A percentile compares a stretch with the other conserved stretches of the same genome.
phyloP scores from a whole-genome alignment of 2,329 filamentous ascomycete genomes.

The Trichoderma guizhouense region DNA sequence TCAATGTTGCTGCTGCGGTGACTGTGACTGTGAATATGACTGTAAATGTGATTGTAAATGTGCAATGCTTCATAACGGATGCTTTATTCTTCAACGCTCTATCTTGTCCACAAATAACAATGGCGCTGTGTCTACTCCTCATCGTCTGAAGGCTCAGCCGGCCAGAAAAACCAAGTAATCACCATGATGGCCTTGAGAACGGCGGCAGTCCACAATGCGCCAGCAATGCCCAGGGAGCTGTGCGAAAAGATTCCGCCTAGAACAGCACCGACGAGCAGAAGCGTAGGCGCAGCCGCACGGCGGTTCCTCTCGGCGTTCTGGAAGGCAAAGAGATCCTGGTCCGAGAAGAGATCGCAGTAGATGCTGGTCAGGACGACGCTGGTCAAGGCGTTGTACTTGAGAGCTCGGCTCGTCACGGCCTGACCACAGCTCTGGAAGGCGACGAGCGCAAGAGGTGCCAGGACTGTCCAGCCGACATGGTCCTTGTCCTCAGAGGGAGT shows the following conservation, averaged over 20 bases:
- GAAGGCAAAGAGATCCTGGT: conserved; percentile 47
- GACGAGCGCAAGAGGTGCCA: conserved; percentile 65
- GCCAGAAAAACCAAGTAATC: conserved; percentile 60
- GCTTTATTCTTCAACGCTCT: neutral
- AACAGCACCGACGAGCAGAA: conserved; percentile 50
- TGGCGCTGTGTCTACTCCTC: conserved; percentile 14
- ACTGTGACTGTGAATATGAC: neutral
- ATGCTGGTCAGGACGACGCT: conserved; percentile 78
- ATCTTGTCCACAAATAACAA: neutral
- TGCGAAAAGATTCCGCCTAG: conserved; percentile 49
- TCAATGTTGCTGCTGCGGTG: neutral
- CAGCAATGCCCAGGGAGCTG: conserved; percentile 46
- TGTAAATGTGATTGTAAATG: neutral
- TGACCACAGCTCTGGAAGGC: conserved; percentile 78
- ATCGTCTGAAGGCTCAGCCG: conserved; percentile 39
- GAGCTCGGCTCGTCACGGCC: conserved; percentile 67
- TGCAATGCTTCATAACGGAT: neutral
- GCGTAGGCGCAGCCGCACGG: conserved; percentile 46
- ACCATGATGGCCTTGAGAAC: conserved; percentile 55
- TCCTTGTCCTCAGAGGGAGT: conserved; percentile 39
- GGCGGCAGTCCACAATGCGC: conserved; percentile 59
- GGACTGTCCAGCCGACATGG: conserved; percentile 54
- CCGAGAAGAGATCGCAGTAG: conserved; percentile 77
- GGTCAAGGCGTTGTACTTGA: conserved; percentile 68
- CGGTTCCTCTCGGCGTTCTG: conserved; percentile 51